Evolutionary conservation across 1,284 basidiomycete species (phyloP).

Genomic region (Grifola frondosa): DNA sequence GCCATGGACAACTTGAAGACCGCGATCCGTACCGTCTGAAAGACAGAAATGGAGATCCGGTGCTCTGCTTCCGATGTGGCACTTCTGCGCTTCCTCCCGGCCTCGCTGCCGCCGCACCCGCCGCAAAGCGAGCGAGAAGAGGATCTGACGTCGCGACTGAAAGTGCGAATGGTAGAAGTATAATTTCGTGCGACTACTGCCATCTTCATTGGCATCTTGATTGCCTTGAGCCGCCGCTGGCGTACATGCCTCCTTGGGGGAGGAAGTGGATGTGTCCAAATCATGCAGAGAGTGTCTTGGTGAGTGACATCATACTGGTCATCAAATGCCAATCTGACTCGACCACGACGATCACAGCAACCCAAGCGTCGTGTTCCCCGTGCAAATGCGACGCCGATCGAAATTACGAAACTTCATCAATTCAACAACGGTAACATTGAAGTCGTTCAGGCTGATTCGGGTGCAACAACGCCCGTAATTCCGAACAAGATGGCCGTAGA

Average conservation of each 20-base stretch:
- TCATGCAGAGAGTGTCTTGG: slow-evolving; percentile 81
- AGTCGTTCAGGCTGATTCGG: slow-evolving; percentile 68
- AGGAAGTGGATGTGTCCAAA: slow-evolving; percentile 99
- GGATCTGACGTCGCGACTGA: slow-evolving; percentile 25
- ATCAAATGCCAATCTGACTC: neutral
- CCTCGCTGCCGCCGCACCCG: slow-evolving; percentile 47
- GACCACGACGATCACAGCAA: slow-evolving; percentile 43
- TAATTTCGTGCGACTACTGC: slow-evolving; percentile 96
- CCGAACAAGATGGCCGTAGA: slow-evolving; percentile 58
- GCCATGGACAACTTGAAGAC: slow-evolving; percentile 86
- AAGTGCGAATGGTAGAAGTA: slow-evolving; percentile 61
- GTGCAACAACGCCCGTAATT: slow-evolving; percentile 28
- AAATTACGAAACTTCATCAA: slow-evolving; percentile 66
- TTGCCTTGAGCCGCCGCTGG: slow-evolving; percentile 89
- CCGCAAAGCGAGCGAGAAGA: slow-evolving; percentile 53
- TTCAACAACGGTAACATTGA: slow-evolving; percentile 94
- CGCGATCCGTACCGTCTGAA: slow-evolving; percentile 87
- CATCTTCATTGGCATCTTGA: slow-evolving; percentile 96
- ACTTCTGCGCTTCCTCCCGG: slow-evolving; percentile 68
- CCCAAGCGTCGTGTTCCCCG: slow-evolving; percentile 77
- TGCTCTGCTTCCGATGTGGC: slow-evolving; percentile 90
- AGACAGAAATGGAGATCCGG: slow-evolving; percentile 79
- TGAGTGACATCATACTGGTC: slow-evolving; percentile 36
- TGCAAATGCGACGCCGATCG: slow-evolving; percentile 63
- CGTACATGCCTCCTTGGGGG: slow-evolving; percentile 80